Base-by-base conservation (phyloP, 257 asterid species). In the Solanum lignicaule region DNA sequence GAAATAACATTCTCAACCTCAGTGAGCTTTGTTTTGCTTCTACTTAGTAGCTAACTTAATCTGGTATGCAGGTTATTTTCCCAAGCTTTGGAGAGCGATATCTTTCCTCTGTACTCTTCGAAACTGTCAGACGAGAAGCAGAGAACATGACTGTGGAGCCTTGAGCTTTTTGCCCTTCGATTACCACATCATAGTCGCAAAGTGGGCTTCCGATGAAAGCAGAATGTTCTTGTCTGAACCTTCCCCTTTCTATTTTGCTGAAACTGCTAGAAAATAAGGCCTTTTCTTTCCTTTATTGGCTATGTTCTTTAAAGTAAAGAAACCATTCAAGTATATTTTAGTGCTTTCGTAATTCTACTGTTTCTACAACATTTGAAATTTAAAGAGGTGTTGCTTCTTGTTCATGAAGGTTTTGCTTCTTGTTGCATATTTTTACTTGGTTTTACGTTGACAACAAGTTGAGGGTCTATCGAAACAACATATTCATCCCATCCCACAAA, bases 41-140 rank as follows among this genome's bases (percentile, higher is more conserved):
- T 81, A 46, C 39, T 7, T 52, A 6, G 62, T 52, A 27, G 27
- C 85, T 29, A 46, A 18, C 32, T 81, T 38, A 46, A 38, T 39
- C 86, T 83, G 32, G 21, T 29, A 12, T 87, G 87, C 92, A 96
- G 99, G 98, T 84, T 41, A 85, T 96, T 75, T 96, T 95, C 90
- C 98, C 98, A 23, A 95, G 99, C 93, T 95, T 93, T 23, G 99
- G 99, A 8, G 99, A 96, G 92, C 92, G 99, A 7, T 96, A 96
- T 82, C 95, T 96, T 7, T 96, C 99, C 20, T 92, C 99, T 10
- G 95, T 92, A 31, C 98, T 96, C 32, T 96, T 96, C 55, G 98
- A 95, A 18, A 90, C 98, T 2, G 92, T 94, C 52, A 93, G 98
- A 87, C 86, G 87, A 84, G 98, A 96, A 91, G 98, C 97, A 7